Base-by-base conservation (phyloP, 768 basidiomycete species). In the Dendrothele bispora region DNA sequence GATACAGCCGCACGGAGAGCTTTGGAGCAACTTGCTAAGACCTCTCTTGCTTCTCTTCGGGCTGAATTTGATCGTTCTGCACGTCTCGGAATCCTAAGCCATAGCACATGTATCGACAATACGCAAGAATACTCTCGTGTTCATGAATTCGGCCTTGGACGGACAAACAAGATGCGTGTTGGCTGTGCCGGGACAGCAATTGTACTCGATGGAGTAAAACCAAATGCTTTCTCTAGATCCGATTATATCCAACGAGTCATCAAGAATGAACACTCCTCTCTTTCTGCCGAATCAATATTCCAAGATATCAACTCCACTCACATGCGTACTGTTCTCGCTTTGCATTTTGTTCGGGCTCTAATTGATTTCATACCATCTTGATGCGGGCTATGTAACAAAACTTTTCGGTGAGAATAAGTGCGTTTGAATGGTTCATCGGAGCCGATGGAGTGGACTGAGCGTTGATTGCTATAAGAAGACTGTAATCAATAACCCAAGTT, bases 1-100 rank as follows among this genome's bases (percentile, higher is more conserved):
- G 57, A 62, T 22, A 53, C 48, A 6, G 55, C 59, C 2, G 41
- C 52, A 3, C 52, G 52, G 2, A 38, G 45, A 5, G 57, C 52
- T 1, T 51, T 60, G 1, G 51, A 56, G n/a, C 43, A 57, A 1
- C 36, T 61, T 22, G 38, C 61, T 3, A 48, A 36, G 5, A 47
- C 52, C 4, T 42, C 49, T 29, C 43, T 54, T 12, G 15, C 24
- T 3, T 6, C 11, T 12, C 43, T 62, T 3, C 46, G 18, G 20
- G 18, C 14, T 10, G 8, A 20, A 10, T 10, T 39, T 20, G 11
- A 10, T 10, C 14, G 10, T 39, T 12, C 38, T 10, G 20, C 38
- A 20, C 10, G 11, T 10, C 14, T 14, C 14, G 38, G 38, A 8
- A 20, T 14, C 11, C 14, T 20, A 20, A 10, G 8, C 11, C 21